Evolutionary conservation across 768 basidiomycete genomes (phyloP), one percentile per base, ranked within the genome.

Genomic region (Suillus decipiens): DNA sequence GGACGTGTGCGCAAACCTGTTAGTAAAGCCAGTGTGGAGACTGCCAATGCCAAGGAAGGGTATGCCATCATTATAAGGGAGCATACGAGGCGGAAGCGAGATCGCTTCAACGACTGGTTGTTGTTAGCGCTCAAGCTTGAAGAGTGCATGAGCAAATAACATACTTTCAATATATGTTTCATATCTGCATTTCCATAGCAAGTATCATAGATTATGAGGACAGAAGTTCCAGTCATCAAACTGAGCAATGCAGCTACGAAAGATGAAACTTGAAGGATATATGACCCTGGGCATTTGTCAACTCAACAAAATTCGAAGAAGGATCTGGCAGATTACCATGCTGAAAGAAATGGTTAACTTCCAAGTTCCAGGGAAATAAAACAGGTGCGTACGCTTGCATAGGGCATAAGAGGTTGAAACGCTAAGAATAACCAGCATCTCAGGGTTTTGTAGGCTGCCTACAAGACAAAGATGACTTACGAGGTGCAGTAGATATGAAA

Each of bases 191-290:
- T 19, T 33, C 17, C 51, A 53, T 53, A 53, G 19, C 51, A 53
- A n/a, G 31, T 53, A 5, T 53, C 51, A 12, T 53, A 53, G 31
- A 53, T n/a, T 31, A 53, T 53, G 19, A 53, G 51, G 19, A 53
- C 51, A 53, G 51, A 53, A 19, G 51, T 53, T n/a, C 31, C 51
- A 12, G 17, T 33, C 51, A 53, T 53, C 51, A 33, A 53, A 53
- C 51, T 53, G 10, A 53, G 33, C 10, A 53, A 19, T 5, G 31
- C 51, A 33, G 51, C 51, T 19, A 33, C 51, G 33, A 53, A 53
- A 11, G 51, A 10, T 33, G 51, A 10, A 53, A 33, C 51, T 53
- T 53, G 51, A 33, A 53, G 51, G 31, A 53, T 53, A n/a, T 53
- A 53, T 19, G 51, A 53, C 19, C 51, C 51, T 53, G 31, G 11